Base-by-base conservation (phyloP, 257 asterid genomes). In the Fraxinus excelsior region DNA sequence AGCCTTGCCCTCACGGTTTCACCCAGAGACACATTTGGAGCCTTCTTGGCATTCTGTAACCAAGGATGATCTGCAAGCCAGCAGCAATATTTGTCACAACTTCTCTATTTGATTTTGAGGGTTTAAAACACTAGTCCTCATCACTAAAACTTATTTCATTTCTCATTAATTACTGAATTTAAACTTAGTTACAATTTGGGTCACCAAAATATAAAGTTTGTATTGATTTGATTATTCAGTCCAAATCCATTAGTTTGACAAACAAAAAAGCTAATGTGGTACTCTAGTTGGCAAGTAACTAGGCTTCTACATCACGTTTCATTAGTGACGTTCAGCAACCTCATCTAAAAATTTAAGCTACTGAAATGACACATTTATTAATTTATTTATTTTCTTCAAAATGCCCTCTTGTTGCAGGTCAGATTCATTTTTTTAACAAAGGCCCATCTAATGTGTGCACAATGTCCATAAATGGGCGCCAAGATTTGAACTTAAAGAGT, bases 1-100 rank as follows among this genome's bases (percentile, higher is more conserved):
- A 89, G 91, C 84, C 91, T 76, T 66, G 93, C 87, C 79, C 86
- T 80, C 38, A 89, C 91, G 3, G 88, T 80, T 85, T 89, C 93
- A 1, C 93, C 93, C 44, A 89, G 80, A 44, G 93, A 87, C 80
- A 83, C 85, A 81, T 87, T 89, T 29, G 93, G 93, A 76, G 88
- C 93, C 72, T 71, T 87, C 81, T 89, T 81, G 14, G 85, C 88
- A 79, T 89, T 89, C 69, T 83, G 91, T 75, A 89, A 78, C 94
- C 94, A 89, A 74, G 91, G 91, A 79, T 87, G 92, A 73, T 86
- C 92, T 88, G 89, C 80, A 77, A 72, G 74, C 38, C 42, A 76
- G 49, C n/a, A 80, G n/a, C 23, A 72, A 38, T 9, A 26, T 38
- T 67, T 74, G 67, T 83, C 67, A 76, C 21, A 46, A 76, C 51